These are phyloP conservation scores for Geosmithia putterillii DNA, from an alignment of 2,329 filamentous ascomycete species.

Conservation along the genomic window DNA sequence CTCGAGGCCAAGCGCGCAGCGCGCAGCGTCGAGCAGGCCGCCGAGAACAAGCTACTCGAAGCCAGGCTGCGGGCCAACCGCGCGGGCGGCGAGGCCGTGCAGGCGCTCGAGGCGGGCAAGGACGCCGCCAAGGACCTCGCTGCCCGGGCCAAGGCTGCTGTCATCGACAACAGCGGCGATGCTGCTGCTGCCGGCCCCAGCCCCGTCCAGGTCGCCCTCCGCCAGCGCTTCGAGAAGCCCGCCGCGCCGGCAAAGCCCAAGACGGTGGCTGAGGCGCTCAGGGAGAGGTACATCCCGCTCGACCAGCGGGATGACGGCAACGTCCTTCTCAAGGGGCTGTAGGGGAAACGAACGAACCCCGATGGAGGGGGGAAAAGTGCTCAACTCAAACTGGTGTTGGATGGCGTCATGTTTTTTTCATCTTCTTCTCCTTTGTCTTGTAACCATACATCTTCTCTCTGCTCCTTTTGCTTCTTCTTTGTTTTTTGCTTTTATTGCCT, in stretches of 20 bases:
- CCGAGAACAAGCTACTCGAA: conserved; percentile 13
- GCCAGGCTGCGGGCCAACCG: conserved; percentile 11
- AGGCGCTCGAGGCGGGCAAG: conserved; percentile 25
- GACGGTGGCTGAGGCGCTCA: conserved; percentile 39
- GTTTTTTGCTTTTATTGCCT: not conserved
- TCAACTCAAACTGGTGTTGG: too few species aligned
- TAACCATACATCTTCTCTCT: not conserved
- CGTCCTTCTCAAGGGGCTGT: conserved; percentile 23
- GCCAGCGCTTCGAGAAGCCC: conserved; percentile 36
- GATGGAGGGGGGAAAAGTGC: too few species aligned
- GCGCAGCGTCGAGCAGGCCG: conserved; percentile 12
- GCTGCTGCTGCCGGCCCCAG: conserved; percentile 12
- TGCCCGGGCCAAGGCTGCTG: conserved; percentile 21
- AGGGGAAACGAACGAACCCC: too few species aligned
- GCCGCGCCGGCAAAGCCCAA: conserved; percentile 23
- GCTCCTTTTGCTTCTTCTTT: not conserved
- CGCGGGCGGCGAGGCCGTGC: conserved; percentile 23
- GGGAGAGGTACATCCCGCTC: conserved; percentile 40
- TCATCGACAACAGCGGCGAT: conserved; percentile 22
- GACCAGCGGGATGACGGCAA: conserved; percentile 32
- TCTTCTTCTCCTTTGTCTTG: too few species aligned
- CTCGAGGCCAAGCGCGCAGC: conserved; percentile 14
- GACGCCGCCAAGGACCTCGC: conserved; percentile 27
- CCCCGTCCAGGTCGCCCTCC: conserved; percentile 35
- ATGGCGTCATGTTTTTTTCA: not conserved